Base-by-base conservation (phyloP, 768 basidiomycete species). In the Phanerochaete sordida region DNA sequence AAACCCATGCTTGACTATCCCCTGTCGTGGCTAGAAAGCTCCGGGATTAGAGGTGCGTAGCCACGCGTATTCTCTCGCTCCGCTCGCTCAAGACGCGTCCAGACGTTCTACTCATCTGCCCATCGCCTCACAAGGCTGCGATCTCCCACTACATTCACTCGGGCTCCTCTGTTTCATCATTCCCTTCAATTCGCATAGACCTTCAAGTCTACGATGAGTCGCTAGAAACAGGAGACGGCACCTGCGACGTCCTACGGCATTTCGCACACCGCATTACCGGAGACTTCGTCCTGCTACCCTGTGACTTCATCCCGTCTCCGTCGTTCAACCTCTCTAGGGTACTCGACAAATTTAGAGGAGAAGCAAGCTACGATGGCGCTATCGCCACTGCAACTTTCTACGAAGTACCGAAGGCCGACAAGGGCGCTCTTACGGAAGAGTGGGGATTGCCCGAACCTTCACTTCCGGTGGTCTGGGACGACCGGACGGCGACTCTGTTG, bases 51-150 rank as follows among this genome's bases (percentile, higher is more conserved):
- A 78, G 93, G 95, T 90, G 56, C 46, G 77, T 15, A 24, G 21
- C n/a, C 30, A 58, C 56, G 39, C 43, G 31, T 60, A 48, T 57
- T 43, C 39, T 43, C 4, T 4, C 19, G 19, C 7, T 46, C 11
- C 60, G 3, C 35, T 60, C 60, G 54, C 62, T 49, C 52, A 58
- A 44, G 46, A 33, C 49, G 49, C 49, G 21, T 50, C 21, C 56
- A 96, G 95, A 96, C 70, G 87, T 95, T 27, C 81, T 96, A 16
- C 77, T 97, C 44, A 86, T 97, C 62, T 94, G 92, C 66, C 93
- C 95, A 23, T 74, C 85, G 13, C 77, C 84, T 11, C 93, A 95
- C 68, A 85, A 89, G 9, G 76, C 83, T 1, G 79, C 85, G 2
- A 84, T 97, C 66, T 87, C 91, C 28, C 88, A 95, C 65, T 88